Evolutionary conservation across 2,329 filamentous ascomycete species (phyloP).

Genomic region (Aspergillus brunneoviolaceus): DNA sequence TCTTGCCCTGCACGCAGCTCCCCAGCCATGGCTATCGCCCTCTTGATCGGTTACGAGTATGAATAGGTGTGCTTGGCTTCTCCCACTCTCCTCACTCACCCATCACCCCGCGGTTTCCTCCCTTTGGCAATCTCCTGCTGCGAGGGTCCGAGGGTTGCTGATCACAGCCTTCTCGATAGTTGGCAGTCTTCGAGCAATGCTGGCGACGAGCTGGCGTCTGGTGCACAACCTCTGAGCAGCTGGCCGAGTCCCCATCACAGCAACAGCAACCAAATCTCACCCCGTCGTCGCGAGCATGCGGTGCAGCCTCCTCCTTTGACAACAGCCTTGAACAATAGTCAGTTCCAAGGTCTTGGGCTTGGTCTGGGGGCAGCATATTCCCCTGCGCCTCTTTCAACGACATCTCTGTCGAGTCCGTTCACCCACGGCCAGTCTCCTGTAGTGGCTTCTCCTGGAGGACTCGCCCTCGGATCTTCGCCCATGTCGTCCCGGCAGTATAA

Average conservation of each 20-base stretch:
- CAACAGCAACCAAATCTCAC: slow-evolving; percentile 36
- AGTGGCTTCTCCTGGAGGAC: slow-evolving; percentile 37
- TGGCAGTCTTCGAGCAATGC: slow-evolving; percentile 34
- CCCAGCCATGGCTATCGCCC: slow-evolving; percentile 26
- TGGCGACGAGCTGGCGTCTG: slow-evolving; percentile 34
- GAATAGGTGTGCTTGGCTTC: slow-evolving; percentile 36
- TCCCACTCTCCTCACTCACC: slow-evolving; percentile 8
- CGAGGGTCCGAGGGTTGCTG: slow-evolving; percentile 21
- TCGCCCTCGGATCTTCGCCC: slow-evolving; percentile 40
- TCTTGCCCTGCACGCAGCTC: slow-evolving; percentile 19
- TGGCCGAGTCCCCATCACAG: slow-evolving; percentile 32
- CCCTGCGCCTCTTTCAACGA: slow-evolving; percentile 43
- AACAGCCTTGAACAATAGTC: slow-evolving; percentile 40
- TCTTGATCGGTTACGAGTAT: slow-evolving; percentile 32
- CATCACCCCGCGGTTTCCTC: slow-evolving; percentile 1
- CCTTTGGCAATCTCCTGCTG: slow-evolving; percentile 2
- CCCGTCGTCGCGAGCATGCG: slow-evolving; percentile 44
- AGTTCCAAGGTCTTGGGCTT: slow-evolving; percentile 36
- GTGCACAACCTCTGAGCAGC: slow-evolving; percentile 28
- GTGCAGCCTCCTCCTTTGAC: slow-evolving; percentile 44
- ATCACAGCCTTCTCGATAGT: slow-evolving; percentile 25
- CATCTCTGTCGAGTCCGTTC: slow-evolving; percentile 47
- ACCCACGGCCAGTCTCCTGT: slow-evolving; percentile 40
- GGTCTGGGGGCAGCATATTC: slow-evolving; percentile 29
- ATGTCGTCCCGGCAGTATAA: slow-evolving; percentile 48